Base-by-base conservation (phyloP, 2,329 filamentous ascomycete genomes). In the Amphichorda felina region DNA sequence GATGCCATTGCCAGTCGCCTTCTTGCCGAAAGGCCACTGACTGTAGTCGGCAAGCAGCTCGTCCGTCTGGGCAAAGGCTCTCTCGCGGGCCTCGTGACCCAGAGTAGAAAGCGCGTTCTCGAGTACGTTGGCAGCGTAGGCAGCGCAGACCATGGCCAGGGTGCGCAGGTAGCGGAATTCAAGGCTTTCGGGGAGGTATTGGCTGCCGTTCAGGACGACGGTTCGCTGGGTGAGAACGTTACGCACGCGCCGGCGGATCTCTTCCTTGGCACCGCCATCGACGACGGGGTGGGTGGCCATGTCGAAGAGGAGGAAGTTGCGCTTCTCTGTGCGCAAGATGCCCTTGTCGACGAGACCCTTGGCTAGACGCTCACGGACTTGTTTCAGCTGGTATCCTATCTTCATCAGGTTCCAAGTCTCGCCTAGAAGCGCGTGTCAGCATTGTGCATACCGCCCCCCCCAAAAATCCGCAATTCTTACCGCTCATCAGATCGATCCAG, bases 401-500 rank as follows among this genome's bases (percentile, higher is more conserved):
- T 98, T 98, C 91, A 98, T 96, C 45, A 98, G 68, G 57, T 98
- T 98, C 91, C 91, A 98, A 37, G 91, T 98, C 63, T 98, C 91
- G 57, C 91, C 89, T 96, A 54, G 24, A 16, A 22, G 19, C 2
- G 9, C 11, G 27, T 19, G 18, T 15, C 26, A 28, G 10, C 26
- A 30, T 28, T n/a, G n/a, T n/a, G n/a, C n/a, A n/a, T n/a, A n/a
- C n/a, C n/a, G n/a, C n/a, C n/a, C n/a, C n/a, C n/a, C n/a, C n/a
- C n/a, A n/a, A n/a, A n/a, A n/a, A 43, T 24, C 10, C 6, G 6
- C 21, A 24, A 24, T 29, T 51, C 70, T 49, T 75, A 95, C 89
- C 91, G 60, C 88, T 95, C 87, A 98, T 89, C 47, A 98, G 68
- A 60, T 98, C 91, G 59, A 98, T 96, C 91, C 91, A 98, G 31